phyloP scores from a whole-genome alignment of 768 basidiomycete genomes.

The Mycena kentingensis region DNA sequence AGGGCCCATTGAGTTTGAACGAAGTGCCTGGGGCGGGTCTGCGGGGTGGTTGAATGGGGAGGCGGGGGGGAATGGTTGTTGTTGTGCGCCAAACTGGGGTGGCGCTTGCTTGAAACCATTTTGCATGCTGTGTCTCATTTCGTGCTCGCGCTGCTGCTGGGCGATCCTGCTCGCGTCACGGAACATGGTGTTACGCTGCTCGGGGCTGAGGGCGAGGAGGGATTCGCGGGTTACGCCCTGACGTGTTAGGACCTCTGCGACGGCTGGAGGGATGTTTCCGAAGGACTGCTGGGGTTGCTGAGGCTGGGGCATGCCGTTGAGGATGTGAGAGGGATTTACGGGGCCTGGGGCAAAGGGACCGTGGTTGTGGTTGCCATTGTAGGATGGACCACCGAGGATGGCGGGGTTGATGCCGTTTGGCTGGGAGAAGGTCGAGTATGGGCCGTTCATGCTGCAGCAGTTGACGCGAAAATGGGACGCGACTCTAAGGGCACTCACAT shows the following conservation, averaged over 20 bases:
- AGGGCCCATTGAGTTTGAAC: constrained; percentile 21
- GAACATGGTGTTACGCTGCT: constrained; percentile 10
- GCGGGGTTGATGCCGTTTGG: constrained; percentile 23
- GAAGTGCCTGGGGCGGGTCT: constrained; percentile 13
- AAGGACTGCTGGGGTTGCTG: constrained; percentile 20
- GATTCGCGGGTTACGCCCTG: constrained; percentile 22
- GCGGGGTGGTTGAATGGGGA: constrained; percentile 16
- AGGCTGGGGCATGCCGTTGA: constrained; percentile 15
- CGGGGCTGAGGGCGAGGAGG: constrained; percentile 8
- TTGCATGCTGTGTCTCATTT: constrained; percentile 8
- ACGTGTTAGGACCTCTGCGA: too few relatives aligned
- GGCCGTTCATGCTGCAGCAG: constrained; percentile 11
- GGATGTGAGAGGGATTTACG: constrained; percentile 15
- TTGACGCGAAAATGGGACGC: neutral
- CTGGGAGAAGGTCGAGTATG: constrained; percentile 12
- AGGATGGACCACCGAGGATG: constrained; percentile 24
- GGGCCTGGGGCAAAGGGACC: constrained; percentile 6
- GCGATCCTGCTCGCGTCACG: neutral
- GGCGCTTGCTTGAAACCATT: constrained; percentile 15
- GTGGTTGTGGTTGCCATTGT: constrained; percentile 6
- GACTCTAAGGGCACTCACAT: constrained; percentile 1
- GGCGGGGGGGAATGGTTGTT: neutral
- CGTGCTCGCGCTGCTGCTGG: constrained; percentile 8
- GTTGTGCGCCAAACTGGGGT: constrained; percentile 16
- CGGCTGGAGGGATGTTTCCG: too few relatives aligned